Percentiles rank a stretch among this genome's conserved stretches.
These are phyloP conservation scores for Jaltomata sinuosa DNA, from an alignment of 257 asterid species.

Conservation along the genomic window DNA sequence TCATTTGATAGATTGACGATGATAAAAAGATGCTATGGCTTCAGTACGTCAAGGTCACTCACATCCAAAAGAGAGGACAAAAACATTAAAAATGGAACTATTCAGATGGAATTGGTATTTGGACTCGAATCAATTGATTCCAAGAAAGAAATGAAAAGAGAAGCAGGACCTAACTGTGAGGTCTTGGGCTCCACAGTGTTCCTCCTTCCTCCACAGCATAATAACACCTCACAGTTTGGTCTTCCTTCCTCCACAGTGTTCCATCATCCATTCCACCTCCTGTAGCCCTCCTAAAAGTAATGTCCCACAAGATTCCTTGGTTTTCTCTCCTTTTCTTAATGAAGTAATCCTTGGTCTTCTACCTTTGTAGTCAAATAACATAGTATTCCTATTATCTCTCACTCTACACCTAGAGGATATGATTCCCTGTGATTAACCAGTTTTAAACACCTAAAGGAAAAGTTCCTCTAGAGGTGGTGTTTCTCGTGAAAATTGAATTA, in stretches of 20 bases:
- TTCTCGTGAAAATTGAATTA: not conserved
- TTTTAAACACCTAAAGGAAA: not conserved
- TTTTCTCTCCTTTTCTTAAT: not conserved
- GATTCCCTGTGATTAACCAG: not conserved
- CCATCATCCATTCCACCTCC: not conserved
- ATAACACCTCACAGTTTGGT: not conserved
- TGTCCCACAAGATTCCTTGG: not conserved
- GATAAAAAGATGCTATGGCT: not conserved
- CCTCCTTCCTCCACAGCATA: not conserved
- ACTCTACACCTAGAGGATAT: not conserved
- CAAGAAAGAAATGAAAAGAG: not conserved
- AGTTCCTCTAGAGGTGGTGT: not conserved
- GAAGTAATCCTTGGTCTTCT: not conserved
- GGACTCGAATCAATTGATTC: not conserved
- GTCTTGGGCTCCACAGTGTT: not conserved
- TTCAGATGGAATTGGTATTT: not conserved
- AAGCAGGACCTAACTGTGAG: not conserved
- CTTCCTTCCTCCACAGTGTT: not conserved
- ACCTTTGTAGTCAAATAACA: not conserved
- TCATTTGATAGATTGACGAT: not conserved
- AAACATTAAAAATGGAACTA: not conserved
- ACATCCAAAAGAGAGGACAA: not conserved
- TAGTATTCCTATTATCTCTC: not conserved
- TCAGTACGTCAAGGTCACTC: not conserved
- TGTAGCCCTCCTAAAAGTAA: not conserved